Evolutionary conservation across 2,329 filamentous ascomycete genomes (phyloP).

Genomic region (Clarireedia sp.): DNA sequence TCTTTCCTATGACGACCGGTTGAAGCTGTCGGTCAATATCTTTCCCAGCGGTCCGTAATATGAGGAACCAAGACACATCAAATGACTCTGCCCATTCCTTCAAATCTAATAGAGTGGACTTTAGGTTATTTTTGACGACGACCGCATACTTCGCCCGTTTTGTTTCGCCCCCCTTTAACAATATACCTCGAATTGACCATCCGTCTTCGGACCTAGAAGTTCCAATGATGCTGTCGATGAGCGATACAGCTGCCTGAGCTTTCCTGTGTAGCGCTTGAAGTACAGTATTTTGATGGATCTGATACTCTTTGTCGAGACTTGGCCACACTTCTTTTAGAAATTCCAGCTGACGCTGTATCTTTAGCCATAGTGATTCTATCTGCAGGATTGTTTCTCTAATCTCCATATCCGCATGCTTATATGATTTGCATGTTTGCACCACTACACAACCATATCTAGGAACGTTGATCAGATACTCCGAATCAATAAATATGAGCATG

Average conservation of each 20-base stretch:
- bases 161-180: neutral
- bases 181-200: neutral
- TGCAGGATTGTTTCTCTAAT: slow-evolving; percentile 9
- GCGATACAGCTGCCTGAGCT: neutral
- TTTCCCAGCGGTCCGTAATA: slow-evolving; percentile 10
- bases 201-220: neutral
- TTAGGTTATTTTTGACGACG: slow-evolving; percentile 10
- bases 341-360: slow-evolving; percentile 16
- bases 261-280: neutral
- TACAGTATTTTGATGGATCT: neutral
- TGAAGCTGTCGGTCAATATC: neutral
- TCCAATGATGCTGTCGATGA: neutral
- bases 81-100: slow-evolving; percentile 20
- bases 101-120: slow-evolving; percentile 16
- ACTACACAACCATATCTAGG: slow-evolving; percentile 18
- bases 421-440: slow-evolving; percentile 13
- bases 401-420: slow-evolving; percentile 14
- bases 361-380: slow-evolving; percentile 19
- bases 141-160: slow-evolving; percentile 14
- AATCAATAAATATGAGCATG: too few species aligned
- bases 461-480: neutral
- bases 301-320: slow-evolving; percentile 8
- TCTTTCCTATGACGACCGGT: neutral
- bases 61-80: slow-evolving; percentile 21
- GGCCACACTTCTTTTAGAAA: slow-evolving; percentile 13